A percentile compares a stretch with the other conserved stretches of the same genome.
These are phyloP conservation scores for Crataegus laevigata DNA, from an alignment of 306 rosid species.

Conservation along the genomic window DNA sequence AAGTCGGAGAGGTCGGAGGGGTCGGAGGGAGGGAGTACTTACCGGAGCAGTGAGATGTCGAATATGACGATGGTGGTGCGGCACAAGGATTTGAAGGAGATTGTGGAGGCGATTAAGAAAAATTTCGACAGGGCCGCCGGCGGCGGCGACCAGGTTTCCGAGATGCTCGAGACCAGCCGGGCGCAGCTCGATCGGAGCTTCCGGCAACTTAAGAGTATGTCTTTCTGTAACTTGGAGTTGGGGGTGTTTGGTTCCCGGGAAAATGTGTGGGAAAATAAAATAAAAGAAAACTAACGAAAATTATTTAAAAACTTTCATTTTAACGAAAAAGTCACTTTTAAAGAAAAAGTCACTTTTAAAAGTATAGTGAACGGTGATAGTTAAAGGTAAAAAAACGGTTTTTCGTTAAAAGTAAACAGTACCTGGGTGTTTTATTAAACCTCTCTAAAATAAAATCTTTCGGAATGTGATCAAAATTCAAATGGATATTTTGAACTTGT, in stretches of 20 bases:
- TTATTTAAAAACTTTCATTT: too few species aligned
- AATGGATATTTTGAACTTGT: not conserved
- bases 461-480: not conserved
- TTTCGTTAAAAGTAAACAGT: too few species aligned
- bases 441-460: not conserved
- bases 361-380: too few species aligned
- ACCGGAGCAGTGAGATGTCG: slow-evolving; percentile 36
- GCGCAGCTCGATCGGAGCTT: slow-evolving; percentile 92
- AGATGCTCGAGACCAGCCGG: slow-evolving; percentile 69
- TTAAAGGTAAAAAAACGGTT: too few species aligned
- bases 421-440: too few species aligned
- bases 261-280: not conserved
- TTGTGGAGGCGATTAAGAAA: slow-evolving; percentile 70
- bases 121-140: slow-evolving; percentile 73
- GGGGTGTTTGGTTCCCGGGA: not conserved
- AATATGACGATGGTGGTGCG: slow-evolving; percentile 88
- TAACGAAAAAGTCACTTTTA: too few species aligned
- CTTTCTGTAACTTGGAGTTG: not conserved
- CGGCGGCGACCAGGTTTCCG: slow-evolving; percentile 79
- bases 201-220: slow-evolving; percentile 73
- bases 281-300: too few species aligned
- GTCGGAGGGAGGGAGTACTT: slow-evolving; percentile 32
- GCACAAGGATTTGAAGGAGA: slow-evolving; percentile 85
- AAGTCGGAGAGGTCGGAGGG: slow-evolving; percentile 28
- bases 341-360: too few species aligned